Conservation (phyloP, 805 yeast species). For the Hanseniaspora mollemarum region DNA sequence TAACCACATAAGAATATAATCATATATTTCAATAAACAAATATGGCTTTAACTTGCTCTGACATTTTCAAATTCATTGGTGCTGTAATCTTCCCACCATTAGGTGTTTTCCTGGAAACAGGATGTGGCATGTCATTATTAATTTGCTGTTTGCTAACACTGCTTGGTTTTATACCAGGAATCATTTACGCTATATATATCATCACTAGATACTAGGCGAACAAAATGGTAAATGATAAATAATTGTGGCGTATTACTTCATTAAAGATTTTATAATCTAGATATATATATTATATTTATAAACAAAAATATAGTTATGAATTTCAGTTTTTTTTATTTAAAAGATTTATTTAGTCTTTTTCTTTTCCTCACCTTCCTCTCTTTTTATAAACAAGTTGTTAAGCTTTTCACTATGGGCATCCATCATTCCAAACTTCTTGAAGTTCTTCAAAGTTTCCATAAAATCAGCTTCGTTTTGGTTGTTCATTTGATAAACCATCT, state of each 20-base stretch:
- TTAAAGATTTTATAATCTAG: not conserved
- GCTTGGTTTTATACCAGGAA: constrained; percentile 65
- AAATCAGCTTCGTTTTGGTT: constrained; percentile 31
- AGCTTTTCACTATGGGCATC: constrained; percentile 34
- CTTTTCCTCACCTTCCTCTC: constrained; percentile 17
- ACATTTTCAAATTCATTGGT: constrained; percentile 17
- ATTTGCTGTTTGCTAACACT: constrained; percentile 48
- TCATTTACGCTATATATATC: constrained; percentile 48
- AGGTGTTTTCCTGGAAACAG: constrained; percentile 46
- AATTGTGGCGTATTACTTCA: not conserved
- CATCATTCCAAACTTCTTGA: constrained; percentile 56
- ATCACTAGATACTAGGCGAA: constrained; percentile 27
- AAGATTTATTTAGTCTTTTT: constrained; percentile 19
- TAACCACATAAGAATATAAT: not conserved
- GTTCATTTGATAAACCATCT: constrained; percentile 27
- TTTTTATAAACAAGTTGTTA: constrained; percentile 10
- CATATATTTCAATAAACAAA: not conserved
- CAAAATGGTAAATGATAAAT: not conserved
- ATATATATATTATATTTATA: not conserved
- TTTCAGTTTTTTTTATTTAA: too few relatives aligned
- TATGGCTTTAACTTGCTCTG: constrained; percentile 16
- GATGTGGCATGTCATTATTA: constrained; percentile 31
- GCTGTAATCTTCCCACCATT: constrained; percentile 44
- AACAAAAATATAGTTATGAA: not conserved
- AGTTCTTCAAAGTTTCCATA: constrained; percentile 41